These are phyloP conservation scores for Triticum timopheevii DNA, from an alignment of 176 grass and related monocot genomes.

Conservation along the genomic window DNA sequence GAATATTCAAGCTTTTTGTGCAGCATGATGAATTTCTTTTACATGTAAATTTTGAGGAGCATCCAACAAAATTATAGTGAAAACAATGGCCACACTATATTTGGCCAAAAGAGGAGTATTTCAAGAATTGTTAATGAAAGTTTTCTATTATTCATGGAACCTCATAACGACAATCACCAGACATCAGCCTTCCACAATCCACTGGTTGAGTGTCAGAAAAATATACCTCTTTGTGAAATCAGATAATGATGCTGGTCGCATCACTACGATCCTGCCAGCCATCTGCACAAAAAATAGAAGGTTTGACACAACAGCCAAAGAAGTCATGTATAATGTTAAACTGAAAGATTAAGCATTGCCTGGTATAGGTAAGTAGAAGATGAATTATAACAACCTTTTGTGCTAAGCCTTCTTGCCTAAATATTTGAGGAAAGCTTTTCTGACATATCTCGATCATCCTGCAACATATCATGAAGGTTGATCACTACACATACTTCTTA, in stretches of 20 bases:
- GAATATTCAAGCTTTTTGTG: background rate
- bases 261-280: conserved; percentile 90
- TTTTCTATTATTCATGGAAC: background rate
- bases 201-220: conserved; percentile 11
- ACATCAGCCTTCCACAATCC: background rate
- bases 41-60: background rate
- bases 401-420: conserved; percentile 76
- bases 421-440: conserved; percentile 94
- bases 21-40: background rate
- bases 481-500: background rate
- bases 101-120: conserved; percentile 2
- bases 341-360: background rate
- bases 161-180: background rate
- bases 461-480: conserved; percentile 26
- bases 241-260: conserved; percentile 65
- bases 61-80: background rate
- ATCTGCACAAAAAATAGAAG: conserved; percentile 50
- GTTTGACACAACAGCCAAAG: conserved; percentile 12
- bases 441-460: conserved; percentile 90
- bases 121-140: background rate
- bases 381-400: conserved; percentile 60
- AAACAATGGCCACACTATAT: background rate
- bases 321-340: background rate
- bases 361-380: background rate
- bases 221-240: conserved; percentile 87